Base-by-base conservation (phyloP, 2,329 filamentous ascomycete species). In the Sarocladiaceae sp. region DNA sequence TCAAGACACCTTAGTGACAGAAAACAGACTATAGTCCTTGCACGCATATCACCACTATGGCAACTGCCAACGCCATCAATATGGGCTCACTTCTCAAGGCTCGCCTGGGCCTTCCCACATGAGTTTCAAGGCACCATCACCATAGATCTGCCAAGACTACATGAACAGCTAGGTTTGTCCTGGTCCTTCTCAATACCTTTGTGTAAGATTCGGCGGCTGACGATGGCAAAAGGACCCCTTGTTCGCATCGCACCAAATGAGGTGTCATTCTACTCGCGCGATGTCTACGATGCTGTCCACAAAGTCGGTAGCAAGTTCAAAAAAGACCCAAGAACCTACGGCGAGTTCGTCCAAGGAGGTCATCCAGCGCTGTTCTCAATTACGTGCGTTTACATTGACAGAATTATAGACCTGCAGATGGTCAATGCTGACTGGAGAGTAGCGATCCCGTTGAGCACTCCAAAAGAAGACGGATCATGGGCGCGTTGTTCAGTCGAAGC, bases 331-430 rank as follows among this genome's bases (percentile, higher is more conserved):
- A 51, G 60, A 3, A 58, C 56, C 1, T 64, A 64, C 52, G 62
- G 62, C 4, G 56, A 62, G 18, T 64, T 64, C 22, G 58, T 64
- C 0, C 62, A 64, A 52, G 62, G 56, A 28, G 60, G 60, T 0
- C 60, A 62, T 46, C 62, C 62, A 2, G 62, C 62, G 0, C 54
- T 64, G 0, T 64, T 64, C 28, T 64, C 62, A 0, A 58, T 64
- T 18, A 63, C 62, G 62, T 55, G 54, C 8, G 55, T 46, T 4
- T 2, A 5, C 17, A 3, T 17, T 28, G 3, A 6, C 59, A 60
- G 17, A 63, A 25, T 29, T 3, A 1, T 10, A 2, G 20, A 8
- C n/a, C n/a, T n/a, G n/a, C n/a, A n/a, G n/a, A n/a, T n/a, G n/a
- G n/a, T n/a, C n/a, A n/a, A n/a, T n/a, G n/a, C n/a, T n/a, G n/a